These are phyloP conservation scores for Hyaloperonospora arabidopsidis DNA, from an alignment of 352 stramenopile species.

Conservation along the genomic window DNA sequence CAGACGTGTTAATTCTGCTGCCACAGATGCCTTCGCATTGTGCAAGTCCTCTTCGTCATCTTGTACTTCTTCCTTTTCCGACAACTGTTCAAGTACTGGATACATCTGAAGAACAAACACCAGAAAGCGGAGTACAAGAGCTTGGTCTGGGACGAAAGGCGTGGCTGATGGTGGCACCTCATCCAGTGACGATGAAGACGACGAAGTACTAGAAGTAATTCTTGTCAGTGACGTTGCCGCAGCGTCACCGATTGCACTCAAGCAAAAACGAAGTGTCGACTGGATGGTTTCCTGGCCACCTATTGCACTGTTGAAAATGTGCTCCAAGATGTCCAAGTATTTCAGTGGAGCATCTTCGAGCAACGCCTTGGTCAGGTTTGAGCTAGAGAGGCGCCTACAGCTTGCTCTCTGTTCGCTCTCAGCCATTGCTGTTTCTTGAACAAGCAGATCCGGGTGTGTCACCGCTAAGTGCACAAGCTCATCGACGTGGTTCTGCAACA, in stretches of 20 bases:
- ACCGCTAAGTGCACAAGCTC: constrained; percentile 50
- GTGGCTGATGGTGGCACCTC: constrained; percentile 2
- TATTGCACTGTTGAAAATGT: constrained; percentile 47
- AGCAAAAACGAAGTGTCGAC: constrained; percentile 44
- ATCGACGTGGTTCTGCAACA: constrained; percentile 39
- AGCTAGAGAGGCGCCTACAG: constrained; percentile 25
- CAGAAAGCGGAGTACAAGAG: constrained; percentile 49
- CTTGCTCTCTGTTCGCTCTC: constrained; percentile 2
- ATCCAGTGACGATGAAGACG: constrained; percentile 3
- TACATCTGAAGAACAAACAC: constrained; percentile 58
- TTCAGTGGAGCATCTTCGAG: constrained; percentile 32
- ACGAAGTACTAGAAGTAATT: constrained; percentile 24
- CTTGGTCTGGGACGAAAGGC: constrained; percentile 32
- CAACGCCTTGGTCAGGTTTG: constrained; percentile 41
- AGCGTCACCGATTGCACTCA: constrained; percentile 42
- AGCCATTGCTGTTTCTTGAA: constrained; percentile 17
- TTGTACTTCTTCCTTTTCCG: constrained; percentile 57
- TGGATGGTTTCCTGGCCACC: constrained; percentile 46
- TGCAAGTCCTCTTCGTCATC: constrained; percentile 59
- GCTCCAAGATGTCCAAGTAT: constrained; percentile 49
- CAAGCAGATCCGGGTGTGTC: constrained; percentile 53
- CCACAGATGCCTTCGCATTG: constrained; percentile 36
- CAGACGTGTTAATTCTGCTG: constrained; percentile 42
- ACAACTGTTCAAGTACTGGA: constrained; percentile 38
- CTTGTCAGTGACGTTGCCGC: constrained; percentile 27